Evolutionary conservation across 495 filamentous ascomycete species (phyloP), one percentile per base, ranked within the genome.

Genomic region (Trichoderma reesei): DNA sequence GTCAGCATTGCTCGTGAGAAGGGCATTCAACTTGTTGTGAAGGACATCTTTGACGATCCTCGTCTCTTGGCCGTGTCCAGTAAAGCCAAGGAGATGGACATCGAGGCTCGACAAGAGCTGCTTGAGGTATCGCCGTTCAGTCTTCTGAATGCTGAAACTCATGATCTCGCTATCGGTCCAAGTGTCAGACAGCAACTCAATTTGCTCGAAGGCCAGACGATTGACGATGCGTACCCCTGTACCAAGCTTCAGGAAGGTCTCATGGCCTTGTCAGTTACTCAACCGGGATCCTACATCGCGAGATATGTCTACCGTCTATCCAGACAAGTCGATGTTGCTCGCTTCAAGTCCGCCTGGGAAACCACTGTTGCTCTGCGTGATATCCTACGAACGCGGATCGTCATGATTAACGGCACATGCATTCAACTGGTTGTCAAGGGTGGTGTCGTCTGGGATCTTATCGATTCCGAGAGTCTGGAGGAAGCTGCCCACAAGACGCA

Each of bases 161-260:
- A 10, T 31, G 31, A 56, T 8, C 51, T 56, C 18, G 51, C 26
- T 13, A 14, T 16, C 11, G 51, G 20, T 14, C 5, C 26, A 13
- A 33, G 26, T 34, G 20, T 31, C 9, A 56, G 34, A 9, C 8
- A 56, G 26, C 51, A 56, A 16, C 51, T 56, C 20, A 34, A 56
- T 10, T n/a, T 56, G 26, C 1, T 33, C 26, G 14, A 0, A 34
- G 16, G 26, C 14, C 20, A 36, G 20, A 14, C 51, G 0, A 72
- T 84, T 51, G 71, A 75, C 31, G 80, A 87, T 70, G 68, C 81
- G 0, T 87, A 84, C 65, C 83, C 83, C 10, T 86, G 83, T 72
- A 84, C 79, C n/a, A 74, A 84, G 16, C 72, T 86, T 0, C 85
- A 88, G 68, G 85, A 84, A 63, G 84, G 83, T 5, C 20, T 63